phyloP scores from a whole-genome alignment of 495 filamentous ascomycete species.

The Penicillium angulare region DNA sequence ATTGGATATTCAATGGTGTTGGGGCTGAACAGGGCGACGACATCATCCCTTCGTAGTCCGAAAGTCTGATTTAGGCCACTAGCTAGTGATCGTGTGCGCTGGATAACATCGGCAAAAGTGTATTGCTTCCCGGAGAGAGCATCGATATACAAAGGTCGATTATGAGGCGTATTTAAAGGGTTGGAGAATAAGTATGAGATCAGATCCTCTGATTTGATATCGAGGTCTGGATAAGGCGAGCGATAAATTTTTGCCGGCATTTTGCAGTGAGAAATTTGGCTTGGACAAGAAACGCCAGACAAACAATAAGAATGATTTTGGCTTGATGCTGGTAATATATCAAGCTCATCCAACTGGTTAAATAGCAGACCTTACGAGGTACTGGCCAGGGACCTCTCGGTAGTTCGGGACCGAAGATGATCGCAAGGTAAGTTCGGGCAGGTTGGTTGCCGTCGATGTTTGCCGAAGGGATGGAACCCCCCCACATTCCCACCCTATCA shows the following conservation, averaged over 20 bases:
- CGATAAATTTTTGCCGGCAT: slow-evolving; percentile 28
- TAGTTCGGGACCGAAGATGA: neutral
- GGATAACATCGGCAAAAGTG: slow-evolving; percentile 62
- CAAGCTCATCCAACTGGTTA: too few species aligned
- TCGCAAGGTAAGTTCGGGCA: neutral
- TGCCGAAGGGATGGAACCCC: slow-evolving; percentile 1
- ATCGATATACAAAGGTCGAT: slow-evolving; percentile 45
- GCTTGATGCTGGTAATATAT: too few species aligned
- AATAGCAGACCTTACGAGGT: too few species aligned
- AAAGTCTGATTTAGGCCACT: slow-evolving; percentile 65
- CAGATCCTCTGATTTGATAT: slow-evolving; percentile 49
- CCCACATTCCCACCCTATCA: slow-evolving; percentile 1
- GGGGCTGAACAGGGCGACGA: slow-evolving; percentile 61
- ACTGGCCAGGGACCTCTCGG: too few species aligned
- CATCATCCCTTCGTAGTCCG: slow-evolving; percentile 71
- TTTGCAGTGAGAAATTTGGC: neutral
- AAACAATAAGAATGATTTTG: too few species aligned
- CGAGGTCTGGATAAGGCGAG: slow-evolving; percentile 26
- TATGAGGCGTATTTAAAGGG: slow-evolving; percentile 10
- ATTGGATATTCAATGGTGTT: slow-evolving; percentile 67
- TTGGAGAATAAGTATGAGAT: slow-evolving; percentile 68
- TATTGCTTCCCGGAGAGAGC: slow-evolving; percentile 63
- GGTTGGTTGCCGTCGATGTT: slow-evolving; percentile 2
- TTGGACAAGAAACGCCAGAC: neutral
- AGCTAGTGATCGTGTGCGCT: slow-evolving; percentile 65